Base-by-base conservation (phyloP, 768 basidiomycete species). In the Lentinula edodes region DNA sequence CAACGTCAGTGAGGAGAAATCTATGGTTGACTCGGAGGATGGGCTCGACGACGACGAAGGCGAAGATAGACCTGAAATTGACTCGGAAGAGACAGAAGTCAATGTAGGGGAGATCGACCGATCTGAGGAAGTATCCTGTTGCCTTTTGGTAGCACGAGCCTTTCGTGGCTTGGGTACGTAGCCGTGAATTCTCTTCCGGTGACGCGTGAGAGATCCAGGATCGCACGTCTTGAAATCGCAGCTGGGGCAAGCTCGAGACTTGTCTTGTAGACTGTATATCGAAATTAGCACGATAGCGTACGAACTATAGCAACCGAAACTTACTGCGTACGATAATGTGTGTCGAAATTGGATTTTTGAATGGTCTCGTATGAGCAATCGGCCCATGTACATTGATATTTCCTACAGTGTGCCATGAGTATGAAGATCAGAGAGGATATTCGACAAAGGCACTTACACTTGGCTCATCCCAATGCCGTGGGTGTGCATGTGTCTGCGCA, bases 201-300 rank as follows among this genome's bases (percentile, higher is more conserved):
- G 58, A 18, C 58, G 28, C 38, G 46, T 59, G 45, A 59, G 58
- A 20, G 58, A 59, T 10, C 23, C 58, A 7, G 45, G 45, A 39
- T 59, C 58, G 42, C 43, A 48, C 46, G 58, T 59, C 23, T 45
- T 59, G 34, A 59, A 59, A 15, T 59, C 58, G 23, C 58, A 59
- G 13, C n/a, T 45, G 12, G 58, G 58, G 38, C 58, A 59, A 15
- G 23, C 34, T 20, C 50, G 45, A 7, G 28, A 59, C 18, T 59
- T 59, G 58, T 59, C 58, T 51, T 59, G 18, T 12, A 23, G 16
- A 34, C 58, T 59, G 34, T 59, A 13, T 36, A 16, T 18, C n/a
- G 46, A n/a, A 10, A 34, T 23, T 23, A 48, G 18, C 13, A 9
- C 15, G 12, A 53, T 23, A 23, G 12, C 12, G 8, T 38, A 55